phyloP scores from a whole-genome alignment of 139 green algal genomes.

The Tetradesmus lagerheimii region DNA sequence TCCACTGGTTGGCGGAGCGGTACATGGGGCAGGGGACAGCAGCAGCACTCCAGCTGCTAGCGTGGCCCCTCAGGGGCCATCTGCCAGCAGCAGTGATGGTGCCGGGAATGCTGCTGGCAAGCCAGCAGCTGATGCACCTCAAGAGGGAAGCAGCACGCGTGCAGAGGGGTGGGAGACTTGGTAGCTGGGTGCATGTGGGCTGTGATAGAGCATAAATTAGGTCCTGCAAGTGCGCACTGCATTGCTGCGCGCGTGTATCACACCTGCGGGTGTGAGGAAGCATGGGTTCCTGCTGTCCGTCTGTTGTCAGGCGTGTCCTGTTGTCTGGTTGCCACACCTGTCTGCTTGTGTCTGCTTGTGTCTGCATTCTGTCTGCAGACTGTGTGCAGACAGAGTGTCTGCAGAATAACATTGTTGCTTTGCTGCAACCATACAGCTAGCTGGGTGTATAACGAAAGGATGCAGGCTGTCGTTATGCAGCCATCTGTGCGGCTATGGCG shows the following conservation, averaged over 20 bases:
- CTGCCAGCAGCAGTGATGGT: not conserved
- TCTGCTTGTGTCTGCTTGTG: no score
- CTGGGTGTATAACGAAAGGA: no score
- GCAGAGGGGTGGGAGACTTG: not conserved
- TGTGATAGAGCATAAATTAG: not conserved
- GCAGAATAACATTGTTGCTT: no score
- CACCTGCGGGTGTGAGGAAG: not conserved
- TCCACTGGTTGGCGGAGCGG: not conserved
- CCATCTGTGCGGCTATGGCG: no score
- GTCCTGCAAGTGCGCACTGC: not conserved
- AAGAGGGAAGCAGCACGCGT: not conserved
- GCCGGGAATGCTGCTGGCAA: not conserved
- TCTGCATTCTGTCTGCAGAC: no score
- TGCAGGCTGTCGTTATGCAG: no score
- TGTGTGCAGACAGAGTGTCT: no score
- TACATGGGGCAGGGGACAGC: not conserved
- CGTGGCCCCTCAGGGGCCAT: not conserved
- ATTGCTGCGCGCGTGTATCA: not conserved
- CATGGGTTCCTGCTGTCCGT: not conserved
- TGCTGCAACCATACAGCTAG: no score
- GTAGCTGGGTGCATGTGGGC: no score
- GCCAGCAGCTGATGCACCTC: not conserved
- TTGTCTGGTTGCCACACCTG: not conserved
- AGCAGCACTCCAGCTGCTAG: not conserved
- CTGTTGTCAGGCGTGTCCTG: not conserved